A percentile compares a stretch with the other conserved stretches of the same genome.
These are phyloP conservation scores for Leccinum olivaceopallidum DNA, from an alignment of 768 basidiomycete genomes.

Conservation along the genomic window DNA sequence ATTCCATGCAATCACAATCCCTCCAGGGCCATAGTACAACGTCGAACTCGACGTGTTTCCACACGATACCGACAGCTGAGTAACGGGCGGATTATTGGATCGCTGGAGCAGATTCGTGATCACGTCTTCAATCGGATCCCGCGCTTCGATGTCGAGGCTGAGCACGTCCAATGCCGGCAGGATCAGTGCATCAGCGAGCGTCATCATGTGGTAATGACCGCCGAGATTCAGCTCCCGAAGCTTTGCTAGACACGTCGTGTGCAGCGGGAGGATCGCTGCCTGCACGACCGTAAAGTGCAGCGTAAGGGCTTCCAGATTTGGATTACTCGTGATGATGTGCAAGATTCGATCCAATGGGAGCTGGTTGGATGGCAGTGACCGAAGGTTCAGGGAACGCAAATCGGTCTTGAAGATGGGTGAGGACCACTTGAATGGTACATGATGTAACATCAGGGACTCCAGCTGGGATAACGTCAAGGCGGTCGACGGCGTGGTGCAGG, in stretches of 20 bases:
- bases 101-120: conserved; percentile 60
- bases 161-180: conserved; percentile 60
- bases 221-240: conserved; percentile 59
- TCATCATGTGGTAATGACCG: conserved; percentile 64
- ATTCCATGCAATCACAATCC: conserved; percentile 65
- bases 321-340: conserved; percentile 62
- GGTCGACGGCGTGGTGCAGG: conserved; percentile 43
- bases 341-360: conserved; percentile 69
- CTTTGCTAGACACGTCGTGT: conserved; percentile 50
- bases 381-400: conserved; percentile 59
- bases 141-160: conserved; percentile 67
- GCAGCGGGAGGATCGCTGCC: conserved; percentile 62
- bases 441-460: conserved; percentile 60
- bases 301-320: conserved; percentile 52
- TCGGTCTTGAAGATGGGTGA: conserved; percentile 67
- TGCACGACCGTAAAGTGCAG: conserved; percentile 64
- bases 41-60: conserved; percentile 38
- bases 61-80: conserved; percentile 64
- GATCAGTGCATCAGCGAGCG: conserved; percentile 60
- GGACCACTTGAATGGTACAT: conserved; percentile 77
- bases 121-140: conserved; percentile 76
- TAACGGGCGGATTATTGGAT: conserved; percentile 57
- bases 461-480: conserved; percentile 46
- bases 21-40: conserved; percentile 60
- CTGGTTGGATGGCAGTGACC: conserved; percentile 61